A percentile compares a stretch with the other conserved stretches of the same genome.
These are phyloP conservation scores for Pleodorina starrii DNA, from an alignment of 139 green algal species.

Conservation along the genomic window DNA sequence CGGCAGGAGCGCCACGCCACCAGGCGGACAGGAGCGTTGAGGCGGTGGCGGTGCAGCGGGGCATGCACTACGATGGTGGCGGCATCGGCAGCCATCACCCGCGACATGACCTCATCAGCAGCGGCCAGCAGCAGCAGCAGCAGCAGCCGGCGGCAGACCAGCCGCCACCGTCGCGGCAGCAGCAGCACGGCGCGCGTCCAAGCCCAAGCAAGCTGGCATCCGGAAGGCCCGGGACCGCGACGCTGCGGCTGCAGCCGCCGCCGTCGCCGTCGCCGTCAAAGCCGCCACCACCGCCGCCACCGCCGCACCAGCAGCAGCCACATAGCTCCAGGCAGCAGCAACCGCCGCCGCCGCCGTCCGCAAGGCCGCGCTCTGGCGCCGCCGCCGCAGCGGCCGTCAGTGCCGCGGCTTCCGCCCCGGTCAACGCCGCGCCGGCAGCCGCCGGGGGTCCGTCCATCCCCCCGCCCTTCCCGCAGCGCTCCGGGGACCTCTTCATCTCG, in stretches of 20 bases:
- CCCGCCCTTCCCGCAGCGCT: not conserved
- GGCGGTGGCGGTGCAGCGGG: too few relatives aligned
- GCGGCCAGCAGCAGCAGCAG: not conserved
- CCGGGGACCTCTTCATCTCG: conserved; percentile 16
- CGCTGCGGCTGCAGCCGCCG: not conserved
- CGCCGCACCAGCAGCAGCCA: not conserved
- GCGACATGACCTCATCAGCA: too few relatives aligned
- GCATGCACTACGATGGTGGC: too few relatives aligned
- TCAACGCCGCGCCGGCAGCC: too few relatives aligned
- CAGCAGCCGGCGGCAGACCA: not conserved
- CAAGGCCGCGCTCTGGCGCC: not conserved
- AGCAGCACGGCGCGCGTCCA: too few relatives aligned
- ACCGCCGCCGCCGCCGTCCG: too few relatives aligned
- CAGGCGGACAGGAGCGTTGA: too few relatives aligned
- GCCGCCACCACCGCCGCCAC: not conserved
- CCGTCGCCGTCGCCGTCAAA: not conserved
- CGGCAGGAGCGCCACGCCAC: too few relatives aligned
- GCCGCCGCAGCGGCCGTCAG: not conserved
- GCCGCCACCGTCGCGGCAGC: not conserved
- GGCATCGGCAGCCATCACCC: too few relatives aligned
- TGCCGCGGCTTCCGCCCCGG: not conserved
- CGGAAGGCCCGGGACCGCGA: not conserved
- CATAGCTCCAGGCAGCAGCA: not conserved
- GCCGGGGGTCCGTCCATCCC: too few relatives aligned
- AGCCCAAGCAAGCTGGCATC: too few relatives aligned